A percentile compares a stretch with the other conserved stretches of the same genome.
Conservation (phyloP, 148 eudicot species). For the Drosera capensis region DNA sequence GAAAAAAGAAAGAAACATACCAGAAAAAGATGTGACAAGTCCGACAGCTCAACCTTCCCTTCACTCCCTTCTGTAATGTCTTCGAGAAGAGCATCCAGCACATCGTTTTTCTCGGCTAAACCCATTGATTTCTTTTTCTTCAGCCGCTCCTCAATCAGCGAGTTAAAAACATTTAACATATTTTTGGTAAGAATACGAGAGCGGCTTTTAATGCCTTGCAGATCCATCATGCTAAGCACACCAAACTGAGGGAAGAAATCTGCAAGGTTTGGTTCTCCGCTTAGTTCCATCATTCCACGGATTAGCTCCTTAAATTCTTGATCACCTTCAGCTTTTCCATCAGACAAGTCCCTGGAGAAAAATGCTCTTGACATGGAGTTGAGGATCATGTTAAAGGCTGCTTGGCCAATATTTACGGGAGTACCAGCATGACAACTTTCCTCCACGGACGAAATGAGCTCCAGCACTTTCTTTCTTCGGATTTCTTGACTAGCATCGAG, state of each 20-base stretch:
- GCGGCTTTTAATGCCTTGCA: no score
- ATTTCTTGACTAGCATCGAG: conserved; percentile 7
- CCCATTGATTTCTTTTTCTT: no score
- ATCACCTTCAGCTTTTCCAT: conserved; percentile 1
- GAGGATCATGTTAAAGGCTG: conserved; percentile 8
- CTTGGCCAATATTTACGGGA: conserved; percentile 5
- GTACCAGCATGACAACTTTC: neutral
- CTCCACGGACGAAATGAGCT: conserved; percentile 4
- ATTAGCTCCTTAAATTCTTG: conserved; percentile 13
- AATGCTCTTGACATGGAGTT: conserved; percentile 18
- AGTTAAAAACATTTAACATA: no score
- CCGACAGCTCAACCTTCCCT: no score
- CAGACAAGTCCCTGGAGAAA: conserved; percentile 19
- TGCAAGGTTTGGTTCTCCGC: conserved; percentile 16
- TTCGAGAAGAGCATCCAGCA: no score
- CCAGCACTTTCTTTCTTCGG: conserved; percentile 3
- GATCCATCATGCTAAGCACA: no score
- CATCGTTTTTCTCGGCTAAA: no score
- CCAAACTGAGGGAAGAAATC: conserved; percentile 15
- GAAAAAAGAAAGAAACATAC: no score
- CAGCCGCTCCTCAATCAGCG: no score
- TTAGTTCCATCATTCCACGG: conserved; percentile 9
- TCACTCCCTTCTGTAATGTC: no score
- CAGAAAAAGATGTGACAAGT: no score
- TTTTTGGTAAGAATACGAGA: no score